phyloP scores from a whole-genome alignment of 768 basidiomycete genomes.

The Boletus speciosus region DNA sequence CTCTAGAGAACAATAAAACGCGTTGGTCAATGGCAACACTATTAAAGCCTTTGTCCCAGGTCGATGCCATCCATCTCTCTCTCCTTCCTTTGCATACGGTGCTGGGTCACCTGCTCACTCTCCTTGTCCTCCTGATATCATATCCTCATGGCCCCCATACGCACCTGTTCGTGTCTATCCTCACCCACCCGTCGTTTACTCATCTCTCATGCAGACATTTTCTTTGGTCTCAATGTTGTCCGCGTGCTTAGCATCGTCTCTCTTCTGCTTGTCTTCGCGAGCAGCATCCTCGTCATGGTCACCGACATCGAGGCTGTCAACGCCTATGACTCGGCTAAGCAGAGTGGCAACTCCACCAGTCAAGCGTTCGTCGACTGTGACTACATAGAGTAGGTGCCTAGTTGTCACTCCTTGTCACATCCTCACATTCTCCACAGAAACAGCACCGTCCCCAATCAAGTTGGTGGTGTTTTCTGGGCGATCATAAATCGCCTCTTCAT shows the following conservation, averaged over 20 bases:
- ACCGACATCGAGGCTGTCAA: constrained; percentile 76
- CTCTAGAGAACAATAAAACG: constrained; percentile 32
- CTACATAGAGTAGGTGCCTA: constrained; percentile 65
- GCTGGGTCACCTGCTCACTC: constrained; percentile 31
- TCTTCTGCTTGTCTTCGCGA: constrained; percentile 76
- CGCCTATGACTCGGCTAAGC: constrained; percentile 46
- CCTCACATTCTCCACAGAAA: constrained; percentile 38
- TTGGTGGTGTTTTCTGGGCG: constrained; percentile 90
- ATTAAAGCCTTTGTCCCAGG: constrained; percentile 20
- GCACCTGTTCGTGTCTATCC: constrained; percentile 42
- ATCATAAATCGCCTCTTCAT: constrained; percentile 85
- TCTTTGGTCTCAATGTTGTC: constrained; percentile 76
- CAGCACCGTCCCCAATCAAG: constrained; percentile 87
- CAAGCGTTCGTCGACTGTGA: constrained; percentile 53
- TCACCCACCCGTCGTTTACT: background rate
- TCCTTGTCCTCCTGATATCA: constrained; percentile 1
- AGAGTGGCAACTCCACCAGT: constrained; percentile 29
- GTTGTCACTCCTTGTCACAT: background rate
- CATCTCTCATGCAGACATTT: constrained; percentile 41
- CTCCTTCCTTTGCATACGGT: constrained; percentile 20
- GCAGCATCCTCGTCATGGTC: constrained; percentile 70
- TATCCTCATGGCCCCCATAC: constrained; percentile 28
- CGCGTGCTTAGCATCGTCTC: constrained; percentile 77
- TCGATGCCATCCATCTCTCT: constrained; percentile 1
- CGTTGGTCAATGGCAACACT: constrained; percentile 15